Percentiles rank a stretch among this genome's conserved stretches.
Conservation (phyloP, 2,329 filamentous ascomycete genomes). For the Claviceps sp. region DNA sequence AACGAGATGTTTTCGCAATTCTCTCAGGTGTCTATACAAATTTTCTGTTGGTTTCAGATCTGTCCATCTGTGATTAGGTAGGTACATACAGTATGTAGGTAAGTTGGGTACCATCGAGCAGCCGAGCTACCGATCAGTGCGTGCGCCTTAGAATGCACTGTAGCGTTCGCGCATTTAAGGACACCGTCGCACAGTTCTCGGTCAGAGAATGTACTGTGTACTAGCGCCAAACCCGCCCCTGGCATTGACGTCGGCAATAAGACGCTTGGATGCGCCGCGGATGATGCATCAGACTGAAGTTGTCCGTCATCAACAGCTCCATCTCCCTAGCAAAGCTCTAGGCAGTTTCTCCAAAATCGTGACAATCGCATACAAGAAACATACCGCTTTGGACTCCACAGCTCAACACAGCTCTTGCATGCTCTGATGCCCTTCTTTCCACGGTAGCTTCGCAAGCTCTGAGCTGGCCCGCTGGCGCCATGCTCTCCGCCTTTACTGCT, state of each 20-base stretch:
- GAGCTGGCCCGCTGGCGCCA: conserved; percentile 39
- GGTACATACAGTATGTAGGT: not conserved
- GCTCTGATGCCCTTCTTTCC: conserved; percentile 10
- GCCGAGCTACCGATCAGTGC: not conserved
- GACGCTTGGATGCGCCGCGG: not conserved
- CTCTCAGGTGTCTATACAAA: no score
- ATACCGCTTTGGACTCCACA: not conserved
- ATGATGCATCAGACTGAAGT: not conserved
- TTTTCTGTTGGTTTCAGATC: no score
- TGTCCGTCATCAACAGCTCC: not conserved
- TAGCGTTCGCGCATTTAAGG: not conserved
- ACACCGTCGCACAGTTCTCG: not conserved
- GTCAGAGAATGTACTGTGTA: not conserved
- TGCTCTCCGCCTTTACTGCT: conserved; percentile 97
- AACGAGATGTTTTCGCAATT: no score
- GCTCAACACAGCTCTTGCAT: not conserved
- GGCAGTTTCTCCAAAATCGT: not conserved
- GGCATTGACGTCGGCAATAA: not conserved
- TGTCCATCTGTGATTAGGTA: not conserved
- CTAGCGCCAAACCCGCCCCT: not conserved
- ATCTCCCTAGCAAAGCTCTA: not conserved
- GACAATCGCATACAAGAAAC: not conserved
- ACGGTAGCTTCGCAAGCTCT: conserved; percentile 18
- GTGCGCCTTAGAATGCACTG: not conserved
- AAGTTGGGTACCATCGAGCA: not conserved